Base-by-base conservation (phyloP, 352 stramenopile genomes). In the Blastocystis sp. region DNA sequence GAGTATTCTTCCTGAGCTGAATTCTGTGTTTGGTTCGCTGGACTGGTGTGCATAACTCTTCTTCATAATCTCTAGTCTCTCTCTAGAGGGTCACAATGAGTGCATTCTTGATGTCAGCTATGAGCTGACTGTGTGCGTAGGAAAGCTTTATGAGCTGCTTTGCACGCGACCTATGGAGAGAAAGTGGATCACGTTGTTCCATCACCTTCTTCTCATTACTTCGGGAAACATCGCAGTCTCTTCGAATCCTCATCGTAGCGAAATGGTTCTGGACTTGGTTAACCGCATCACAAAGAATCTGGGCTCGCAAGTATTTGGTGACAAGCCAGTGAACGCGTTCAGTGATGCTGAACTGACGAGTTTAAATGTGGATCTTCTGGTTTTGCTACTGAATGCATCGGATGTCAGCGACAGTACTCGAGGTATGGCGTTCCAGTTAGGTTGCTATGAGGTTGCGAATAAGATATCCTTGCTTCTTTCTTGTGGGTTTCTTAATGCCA, bases 281-380 rank as follows among this genome's bases (percentile, higher is more conserved):
- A 68, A 26, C 8, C 30, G 41, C 3, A 24, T 62, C 5, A 66
- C 11, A 8, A 18, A 85, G 53, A 30, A 41, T 43, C 16, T 37
- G 26, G 53, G 73, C 53, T 20, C 59, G n/a, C 50, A 18, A 16
- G 34, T 85, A n/a, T 43, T 85, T 16, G 50, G 30, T 8, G 50
- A 45, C 53, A 47, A 69, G 3, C 50, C 50, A 3, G 39, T 45
- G 37, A 85, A 47, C 11, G 8, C 24, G 6, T 16, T 85, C 26
- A 6, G 34, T 39, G 53, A 85, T 26, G 34, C 37, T 6, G 73
- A 85, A 34, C 0, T 85, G 39, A 16, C 43, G 20, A 85, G n/a
- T 13, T 30, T 85, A 11, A 85, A 85, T 26, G 73, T 65, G 73
- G 73, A 85, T 45, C 55, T 85, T 3, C 13, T 69, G 73, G 4